Conservation (phyloP, 23 red algal species). For the Rhodosorus marinus region DNA sequence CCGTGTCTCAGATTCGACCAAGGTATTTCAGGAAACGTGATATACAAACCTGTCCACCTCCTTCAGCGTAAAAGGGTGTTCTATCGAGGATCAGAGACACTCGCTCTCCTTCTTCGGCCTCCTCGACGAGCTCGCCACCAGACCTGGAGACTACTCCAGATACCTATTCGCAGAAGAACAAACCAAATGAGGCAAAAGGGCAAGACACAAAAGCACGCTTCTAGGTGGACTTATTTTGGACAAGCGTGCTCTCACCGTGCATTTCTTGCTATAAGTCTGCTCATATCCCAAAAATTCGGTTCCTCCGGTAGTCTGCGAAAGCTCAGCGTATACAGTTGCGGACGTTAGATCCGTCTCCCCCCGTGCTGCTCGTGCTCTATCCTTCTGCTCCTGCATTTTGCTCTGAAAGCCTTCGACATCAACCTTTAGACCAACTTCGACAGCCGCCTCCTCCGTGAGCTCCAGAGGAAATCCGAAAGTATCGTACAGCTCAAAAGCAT, state of each 20-base stretch:
- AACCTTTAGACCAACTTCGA: slow-evolving; percentile 25
- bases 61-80: slow-evolving; percentile 87
- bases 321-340: slow-evolving; percentile 1
- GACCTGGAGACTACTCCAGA: too few species aligned
- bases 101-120: slow-evolving; percentile 7
- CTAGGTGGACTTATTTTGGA: too few species aligned
- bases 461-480: slow-evolving; percentile 95
- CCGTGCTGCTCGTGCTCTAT: slow-evolving; percentile 39
- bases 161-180: too few species aligned
- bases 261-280: not conserved
- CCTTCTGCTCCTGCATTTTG: slow-evolving; percentile 40
- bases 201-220: too few species aligned
- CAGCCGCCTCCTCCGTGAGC: slow-evolving; percentile 68
- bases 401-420: slow-evolving; percentile 48
- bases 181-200: too few species aligned
- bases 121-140: slow-evolving; percentile 5
- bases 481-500: slow-evolving; percentile 95
- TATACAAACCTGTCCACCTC: slow-evolving; percentile 85
- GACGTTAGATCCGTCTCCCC: slow-evolving; percentile 7
- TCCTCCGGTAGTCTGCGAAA: slow-evolving; percentile 1
- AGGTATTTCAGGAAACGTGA: slow-evolving; percentile 21
- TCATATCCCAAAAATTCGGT: slow-evolving; percentile 63
- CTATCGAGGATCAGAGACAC: slow-evolving; percentile 29
- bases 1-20: not conserved
- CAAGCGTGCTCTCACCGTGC: slow-evolving; percentile 9